Conservation (phyloP, 306 rosid genomes). For the Trifolium repens region DNA sequence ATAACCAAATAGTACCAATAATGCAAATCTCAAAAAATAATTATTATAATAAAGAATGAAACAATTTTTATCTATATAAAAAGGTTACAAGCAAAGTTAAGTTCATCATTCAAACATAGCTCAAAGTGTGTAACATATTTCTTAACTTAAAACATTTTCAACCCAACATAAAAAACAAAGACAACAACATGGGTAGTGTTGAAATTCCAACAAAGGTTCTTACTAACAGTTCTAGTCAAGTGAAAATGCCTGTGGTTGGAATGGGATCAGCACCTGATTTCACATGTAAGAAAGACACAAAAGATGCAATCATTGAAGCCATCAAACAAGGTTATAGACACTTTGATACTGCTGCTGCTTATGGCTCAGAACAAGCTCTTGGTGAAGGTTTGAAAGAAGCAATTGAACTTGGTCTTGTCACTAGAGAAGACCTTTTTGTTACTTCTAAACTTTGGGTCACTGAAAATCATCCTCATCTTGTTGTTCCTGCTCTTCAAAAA, state of each 20-base stretch:
- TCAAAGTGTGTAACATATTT: neutral
- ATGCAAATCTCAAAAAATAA: too few relatives aligned
- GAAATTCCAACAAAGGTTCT: constrained; percentile 43
- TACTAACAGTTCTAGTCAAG: neutral
- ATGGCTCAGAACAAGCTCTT: constrained; percentile 49
- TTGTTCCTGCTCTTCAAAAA: constrained; percentile 44
- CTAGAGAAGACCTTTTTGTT: constrained; percentile 52
- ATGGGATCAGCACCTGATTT: constrained; percentile 60
- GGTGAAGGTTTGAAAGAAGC: constrained; percentile 56
- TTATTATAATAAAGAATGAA: neutral
- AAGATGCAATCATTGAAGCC: constrained; percentile 51
- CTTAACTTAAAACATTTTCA: neutral
- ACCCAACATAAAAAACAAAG: neutral
- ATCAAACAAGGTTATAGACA: constrained; percentile 54
- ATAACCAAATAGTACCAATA: neutral
- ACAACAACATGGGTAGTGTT: constrained; percentile 18
- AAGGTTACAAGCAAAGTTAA: neutral
- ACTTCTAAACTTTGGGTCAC: constrained; percentile 62
- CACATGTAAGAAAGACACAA: constrained; percentile 50
- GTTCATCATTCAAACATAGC: neutral
- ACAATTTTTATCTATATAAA: constrained; percentile 14
- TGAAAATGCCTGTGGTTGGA: constrained; percentile 48
- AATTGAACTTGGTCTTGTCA: constrained; percentile 40
- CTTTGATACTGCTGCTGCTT: constrained; percentile 55
- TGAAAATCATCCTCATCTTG: constrained; percentile 53